Evolutionary conservation across 192 early-diverging fungal species (phyloP).

Genomic region (Rhizophagus prolifer): DNA sequence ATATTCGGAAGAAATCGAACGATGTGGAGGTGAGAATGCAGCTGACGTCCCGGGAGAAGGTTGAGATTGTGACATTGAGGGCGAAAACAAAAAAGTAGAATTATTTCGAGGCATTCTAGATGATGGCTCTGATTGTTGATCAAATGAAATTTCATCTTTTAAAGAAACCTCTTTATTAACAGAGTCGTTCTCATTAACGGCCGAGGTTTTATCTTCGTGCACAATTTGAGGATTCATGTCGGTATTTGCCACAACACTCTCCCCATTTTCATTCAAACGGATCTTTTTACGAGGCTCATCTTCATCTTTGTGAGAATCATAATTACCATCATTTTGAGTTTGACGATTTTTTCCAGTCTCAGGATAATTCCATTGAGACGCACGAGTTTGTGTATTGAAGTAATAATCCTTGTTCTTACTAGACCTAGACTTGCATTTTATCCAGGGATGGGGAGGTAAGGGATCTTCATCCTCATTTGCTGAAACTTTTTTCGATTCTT

Average conservation of each 20-base stretch:
- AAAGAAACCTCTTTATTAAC: not conserved
- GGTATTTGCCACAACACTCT: not conserved
- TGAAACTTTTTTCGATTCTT: not conserved
- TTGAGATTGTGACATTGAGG: not conserved
- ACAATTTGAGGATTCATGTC: not conserved
- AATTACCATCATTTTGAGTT: not conserved
- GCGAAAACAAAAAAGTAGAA: not conserved
- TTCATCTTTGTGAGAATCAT: not conserved
- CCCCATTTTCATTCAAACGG: not conserved
- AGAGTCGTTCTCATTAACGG: not conserved
- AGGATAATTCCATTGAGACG: conserved; percentile 15
- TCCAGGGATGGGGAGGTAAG: conserved; percentile 17
- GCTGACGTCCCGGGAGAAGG: not conserved
- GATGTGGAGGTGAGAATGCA: not conserved
- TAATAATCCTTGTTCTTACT: conserved; percentile 26
- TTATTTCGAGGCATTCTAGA: not conserved
- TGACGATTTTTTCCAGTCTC: not conserved
- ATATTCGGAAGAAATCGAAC: conserved; percentile 10
- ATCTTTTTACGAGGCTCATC: not conserved
- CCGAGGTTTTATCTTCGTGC: not conserved
- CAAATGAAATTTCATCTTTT: not conserved
- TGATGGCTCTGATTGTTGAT: not conserved
- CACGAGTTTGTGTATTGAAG: conserved; percentile 18
- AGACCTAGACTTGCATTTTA: conserved; percentile 26
- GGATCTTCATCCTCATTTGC: not conserved